Evolutionary conservation across 2,329 filamentous ascomycete species (phyloP).

Genomic region (Clarireedia sp.): DNA sequence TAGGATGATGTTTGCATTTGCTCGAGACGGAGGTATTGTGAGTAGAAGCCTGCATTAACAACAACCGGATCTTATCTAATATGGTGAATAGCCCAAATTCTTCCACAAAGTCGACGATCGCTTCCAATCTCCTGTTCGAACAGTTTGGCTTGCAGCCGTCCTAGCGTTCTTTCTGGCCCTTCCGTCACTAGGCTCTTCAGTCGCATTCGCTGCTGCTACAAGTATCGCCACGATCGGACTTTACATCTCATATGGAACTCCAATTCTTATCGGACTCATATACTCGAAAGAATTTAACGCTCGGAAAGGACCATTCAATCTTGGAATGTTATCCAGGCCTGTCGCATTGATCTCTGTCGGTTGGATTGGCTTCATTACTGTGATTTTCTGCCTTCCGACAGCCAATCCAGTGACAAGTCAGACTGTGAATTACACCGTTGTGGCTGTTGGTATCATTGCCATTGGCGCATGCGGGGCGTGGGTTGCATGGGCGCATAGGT

Average conservation of each 20-base stretch:
- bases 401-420: slow-evolving; percentile 47
- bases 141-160: slow-evolving; percentile 47
- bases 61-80: background rate
- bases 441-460: slow-evolving; percentile 49
- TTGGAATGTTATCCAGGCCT: slow-evolving; percentile 37
- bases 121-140: slow-evolving; percentile 43
- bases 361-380: slow-evolving; percentile 48
- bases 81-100: slow-evolving; percentile 34
- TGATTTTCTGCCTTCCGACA: slow-evolving; percentile 50
- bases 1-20: slow-evolving; percentile 53
- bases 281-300: slow-evolving; percentile 41
- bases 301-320: slow-evolving; percentile 49
- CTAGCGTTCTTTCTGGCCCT: slow-evolving; percentile 48
- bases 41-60: slow-evolving; percentile 14
- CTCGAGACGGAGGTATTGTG: slow-evolving; percentile 45
- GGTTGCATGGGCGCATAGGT: slow-evolving; percentile 44
- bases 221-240: slow-evolving; percentile 51
- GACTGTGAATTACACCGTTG: slow-evolving; percentile 51
- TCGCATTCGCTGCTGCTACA: slow-evolving; percentile 50
- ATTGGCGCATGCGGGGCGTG: slow-evolving; percentile 40
- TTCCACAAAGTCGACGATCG: slow-evolving; percentile 45
- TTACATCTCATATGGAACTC: slow-evolving; percentile 50
- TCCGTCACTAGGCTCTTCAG: slow-evolving; percentile 45
- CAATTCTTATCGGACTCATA: slow-evolving; percentile 46
- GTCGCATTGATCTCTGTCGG: slow-evolving; percentile 39